Conservation (phyloP, 2,329 filamentous ascomycete genomes). For the Daldinia eschscholtzii region DNA sequence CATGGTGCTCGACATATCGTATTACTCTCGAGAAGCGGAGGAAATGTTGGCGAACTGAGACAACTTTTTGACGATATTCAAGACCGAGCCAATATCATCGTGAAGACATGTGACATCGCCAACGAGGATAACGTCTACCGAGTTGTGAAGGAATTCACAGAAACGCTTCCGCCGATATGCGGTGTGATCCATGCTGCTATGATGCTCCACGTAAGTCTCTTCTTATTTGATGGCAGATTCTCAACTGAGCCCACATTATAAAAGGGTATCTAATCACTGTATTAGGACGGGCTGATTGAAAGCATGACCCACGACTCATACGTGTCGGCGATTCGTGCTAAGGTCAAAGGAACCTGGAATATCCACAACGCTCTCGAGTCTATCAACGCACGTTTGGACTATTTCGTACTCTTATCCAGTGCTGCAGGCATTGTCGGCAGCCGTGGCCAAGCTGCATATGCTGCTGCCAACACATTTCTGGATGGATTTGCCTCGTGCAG, state of each 20-base stretch:
- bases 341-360: constrained; percentile 43
- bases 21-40: constrained; percentile 51
- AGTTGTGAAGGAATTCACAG: constrained; percentile 43
- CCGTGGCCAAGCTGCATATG: constrained; percentile 42
- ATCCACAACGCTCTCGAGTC: constrained; percentile 41
- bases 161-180: constrained; percentile 49
- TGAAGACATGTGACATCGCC: constrained; percentile 50
- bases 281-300: constrained; percentile 39
- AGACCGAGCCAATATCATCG: constrained; percentile 43
- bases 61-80: constrained; percentile 43
- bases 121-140: constrained; percentile 41
- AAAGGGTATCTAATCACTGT: constrained; percentile 27
- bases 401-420: constrained; percentile 43
- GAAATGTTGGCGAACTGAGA: constrained; percentile 32
- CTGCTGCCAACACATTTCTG: constrained; percentile 42
- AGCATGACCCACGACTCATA: constrained; percentile 40
- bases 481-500: constrained; percentile 41
- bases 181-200: constrained; percentile 53
- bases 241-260: background rate
- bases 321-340: constrained; percentile 38
- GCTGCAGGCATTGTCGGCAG: constrained; percentile 41
- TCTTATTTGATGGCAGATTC: background rate
- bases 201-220: constrained; percentile 45
- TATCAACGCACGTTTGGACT: constrained; percentile 34
- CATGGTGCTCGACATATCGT: constrained; percentile 51